A percentile compares a stretch with the other conserved stretches of the same genome.
These are phyloP conservation scores for Thelephora terrestris DNA, from an alignment of 1,284 basidiomycete species.

Conservation along the genomic window DNA sequence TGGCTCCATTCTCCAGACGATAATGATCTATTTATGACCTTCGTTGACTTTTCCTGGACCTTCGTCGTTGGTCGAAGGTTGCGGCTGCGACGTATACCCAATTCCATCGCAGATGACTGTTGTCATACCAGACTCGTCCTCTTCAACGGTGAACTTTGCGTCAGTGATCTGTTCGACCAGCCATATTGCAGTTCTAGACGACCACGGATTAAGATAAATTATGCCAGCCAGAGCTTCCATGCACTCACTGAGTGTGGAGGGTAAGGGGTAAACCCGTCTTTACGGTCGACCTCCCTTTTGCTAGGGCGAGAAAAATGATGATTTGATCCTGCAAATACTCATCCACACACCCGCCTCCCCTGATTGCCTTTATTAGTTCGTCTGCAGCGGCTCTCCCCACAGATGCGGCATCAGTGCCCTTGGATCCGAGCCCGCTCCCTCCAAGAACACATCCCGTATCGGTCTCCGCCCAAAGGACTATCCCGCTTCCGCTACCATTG, in stretches of 20 bases:
- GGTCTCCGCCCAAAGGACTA: constrained; percentile 63
- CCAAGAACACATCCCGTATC: constrained; percentile 52
- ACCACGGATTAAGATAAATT: constrained; percentile 1
- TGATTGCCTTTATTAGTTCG: constrained; percentile 42
- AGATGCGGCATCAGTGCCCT: constrained; percentile 29
- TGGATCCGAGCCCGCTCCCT: constrained; percentile 50
- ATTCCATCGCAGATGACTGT: constrained; percentile 47
- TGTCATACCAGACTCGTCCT: constrained; percentile 25
- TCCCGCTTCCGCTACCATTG: constrained; percentile 52
- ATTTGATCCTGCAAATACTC: constrained; percentile 63
- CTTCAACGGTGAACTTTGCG: constrained; percentile 45
- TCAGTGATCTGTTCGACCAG: constrained; percentile 53
- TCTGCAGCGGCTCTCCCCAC: constrained; percentile 51
- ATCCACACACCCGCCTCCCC: constrained; percentile 57
- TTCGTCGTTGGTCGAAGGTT: background rate
- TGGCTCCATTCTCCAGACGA: background rate
- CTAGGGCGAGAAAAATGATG: constrained; percentile 63
- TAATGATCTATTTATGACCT: background rate
- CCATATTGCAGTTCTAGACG: constrained; percentile 54
- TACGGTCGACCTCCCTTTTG: constrained; percentile 48
- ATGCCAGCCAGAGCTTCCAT: background rate
- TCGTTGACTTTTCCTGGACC: background rate
- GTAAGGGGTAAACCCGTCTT: constrained; percentile 40
- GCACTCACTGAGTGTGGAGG: constrained; percentile 52
- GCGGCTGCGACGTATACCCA: constrained; percentile 28